Evolutionary conservation across 2,329 filamentous ascomycete species (phyloP).

Genomic region (Dothistroma pini): DNA sequence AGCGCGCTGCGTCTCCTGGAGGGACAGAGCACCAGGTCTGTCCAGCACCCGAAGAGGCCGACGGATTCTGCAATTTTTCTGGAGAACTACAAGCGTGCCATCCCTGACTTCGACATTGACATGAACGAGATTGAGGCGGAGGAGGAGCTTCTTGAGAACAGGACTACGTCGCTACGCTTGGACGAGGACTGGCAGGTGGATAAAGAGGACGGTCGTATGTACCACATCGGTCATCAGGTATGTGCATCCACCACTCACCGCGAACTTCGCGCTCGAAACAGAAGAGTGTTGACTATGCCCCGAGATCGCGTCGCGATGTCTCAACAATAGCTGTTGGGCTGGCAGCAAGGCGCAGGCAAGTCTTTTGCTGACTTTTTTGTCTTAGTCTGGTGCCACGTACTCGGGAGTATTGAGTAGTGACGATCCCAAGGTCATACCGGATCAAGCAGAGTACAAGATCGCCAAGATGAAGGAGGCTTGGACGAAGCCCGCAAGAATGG

Average conservation of each 20-base stretch:
- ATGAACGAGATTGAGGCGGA: slow-evolving; percentile 4
- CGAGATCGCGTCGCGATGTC: too few species aligned
- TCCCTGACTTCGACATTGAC: slow-evolving; percentile 1
- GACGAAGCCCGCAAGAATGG: slow-evolving; percentile 1
- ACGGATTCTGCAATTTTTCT: neutral
- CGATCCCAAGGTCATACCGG: slow-evolving; percentile 5
- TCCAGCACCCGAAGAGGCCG: neutral
- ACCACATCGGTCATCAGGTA: slow-evolving; percentile 19
- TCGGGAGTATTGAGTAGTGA: neutral
- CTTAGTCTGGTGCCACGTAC: neutral
- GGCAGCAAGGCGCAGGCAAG: too few species aligned
- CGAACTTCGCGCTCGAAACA: neutral
- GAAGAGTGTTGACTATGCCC: neutral
- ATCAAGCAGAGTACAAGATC: neutral
- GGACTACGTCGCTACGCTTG: neutral
- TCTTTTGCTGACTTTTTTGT: neutral
- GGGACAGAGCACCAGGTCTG: neutral
- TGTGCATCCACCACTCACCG: neutral
- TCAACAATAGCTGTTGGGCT: too few species aligned
- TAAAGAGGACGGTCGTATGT: slow-evolving; percentile 16
- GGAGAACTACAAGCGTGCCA: neutral
- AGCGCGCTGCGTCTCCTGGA: neutral
- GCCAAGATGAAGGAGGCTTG: neutral
- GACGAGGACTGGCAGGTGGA: slow-evolving; percentile 7
- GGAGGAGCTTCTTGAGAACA: neutral